Percentiles rank a stretch among this genome's conserved stretches.
These are phyloP conservation scores for Xerocomellus dryophilus DNA, from an alignment of 768 basidiomycete genomes.

Conservation along the genomic window DNA sequence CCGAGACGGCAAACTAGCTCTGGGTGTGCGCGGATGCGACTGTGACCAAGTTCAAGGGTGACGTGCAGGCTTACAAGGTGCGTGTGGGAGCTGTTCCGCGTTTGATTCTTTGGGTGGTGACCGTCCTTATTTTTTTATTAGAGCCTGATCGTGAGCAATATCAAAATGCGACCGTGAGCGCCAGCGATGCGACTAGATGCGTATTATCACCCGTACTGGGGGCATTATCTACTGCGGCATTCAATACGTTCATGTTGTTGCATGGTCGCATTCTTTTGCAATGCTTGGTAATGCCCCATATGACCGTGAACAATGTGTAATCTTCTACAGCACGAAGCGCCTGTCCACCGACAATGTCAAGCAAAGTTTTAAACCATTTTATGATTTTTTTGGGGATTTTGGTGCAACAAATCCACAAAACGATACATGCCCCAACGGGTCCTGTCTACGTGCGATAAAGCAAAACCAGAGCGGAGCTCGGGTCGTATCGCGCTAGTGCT, in stretches of 20 bases:
- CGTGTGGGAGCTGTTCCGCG: slow-evolving; percentile 5
- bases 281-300: neutral
- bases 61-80: slow-evolving; percentile 91
- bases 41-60: slow-evolving; percentile 80
- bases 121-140: slow-evolving; percentile 23
- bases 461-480: too few relatives aligned
- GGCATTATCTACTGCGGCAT: neutral
- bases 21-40: slow-evolving; percentile 91
- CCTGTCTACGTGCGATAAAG: too few relatives aligned
- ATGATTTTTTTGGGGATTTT: too few relatives aligned
- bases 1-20: slow-evolving; percentile 45
- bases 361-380: too few relatives aligned
- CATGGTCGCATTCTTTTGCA: neutral
- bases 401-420: too few relatives aligned
- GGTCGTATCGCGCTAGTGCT: too few relatives aligned
- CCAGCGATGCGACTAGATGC: neutral
- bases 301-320: neutral
- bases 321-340: neutral
- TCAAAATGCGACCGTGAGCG: slow-evolving; percentile 53
- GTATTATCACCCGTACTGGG: neutral
- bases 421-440: too few relatives aligned
- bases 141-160: slow-evolving; percentile 74
- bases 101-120: neutral
- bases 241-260: neutral
- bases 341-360: too few relatives aligned